Base-by-base conservation (phyloP, 371 early-diverging fungal genomes). In the Mortierella sp. region DNA sequence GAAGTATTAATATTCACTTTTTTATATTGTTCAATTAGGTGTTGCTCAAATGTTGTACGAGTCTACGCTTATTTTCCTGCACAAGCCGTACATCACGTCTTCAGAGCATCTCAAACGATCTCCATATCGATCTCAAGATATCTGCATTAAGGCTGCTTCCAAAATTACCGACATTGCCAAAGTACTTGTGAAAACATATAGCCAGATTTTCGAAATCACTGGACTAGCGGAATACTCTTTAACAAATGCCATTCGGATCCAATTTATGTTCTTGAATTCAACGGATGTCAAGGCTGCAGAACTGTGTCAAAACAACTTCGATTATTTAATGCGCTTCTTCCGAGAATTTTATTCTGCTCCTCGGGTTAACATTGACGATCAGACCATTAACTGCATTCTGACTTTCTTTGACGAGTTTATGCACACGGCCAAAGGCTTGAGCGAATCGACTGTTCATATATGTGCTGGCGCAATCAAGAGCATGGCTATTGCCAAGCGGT, bases 381-480 rank as follows among this genome's bases (percentile, higher is more conserved):
- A 80, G 22, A 60, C 40, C 2, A 67, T 80, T 62, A 80, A 70
- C 49, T 80, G 81, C 40, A 65, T 80, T 32, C 70, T 80, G 5
- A 55, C 71, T 3, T 80, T 80, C 68, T 75, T 80, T 75, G 81
- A 80, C 17, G 81, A 80, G 47, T 80, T 80, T 68, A 61, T 74
- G 72, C 71, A 75, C n/a, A 53, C 72, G 1, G 68, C 70, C 65
- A 70, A 75, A 40, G 81, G 81, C 1, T 49, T 80, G 15, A 71
- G 75, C 34, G 64, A 75, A 28, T 70, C 81, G 15, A 75, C 60
- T 3, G 81, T 75, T 0, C 81, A 80, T 58, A 61, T 74, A 31
- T 80, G 81, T 55, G 75, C 75, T 15, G 47, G 68, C 0, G 81
- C 81, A 13, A 80, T 80, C 61, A 68, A 74, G 72, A 75, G 56